Evolutionary conservation across 495 filamentous ascomycete species (phyloP).

Genomic region (Penicillium cataractarum): DNA sequence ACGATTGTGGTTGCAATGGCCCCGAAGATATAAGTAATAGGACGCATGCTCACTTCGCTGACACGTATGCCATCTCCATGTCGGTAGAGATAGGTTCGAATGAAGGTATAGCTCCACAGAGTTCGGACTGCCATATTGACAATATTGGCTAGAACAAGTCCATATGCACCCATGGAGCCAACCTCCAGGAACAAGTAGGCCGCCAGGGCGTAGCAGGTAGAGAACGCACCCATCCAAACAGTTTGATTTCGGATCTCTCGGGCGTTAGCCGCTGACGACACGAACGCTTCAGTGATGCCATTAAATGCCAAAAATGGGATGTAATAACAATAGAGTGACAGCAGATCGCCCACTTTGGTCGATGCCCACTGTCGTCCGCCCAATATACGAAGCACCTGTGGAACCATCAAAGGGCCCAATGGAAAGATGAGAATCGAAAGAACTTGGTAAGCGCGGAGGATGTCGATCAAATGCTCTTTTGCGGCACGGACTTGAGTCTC

Average conservation of each 20-base stretch:
- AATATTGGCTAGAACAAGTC: slow-evolving; percentile 81
- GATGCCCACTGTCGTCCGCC: slow-evolving; percentile 74
- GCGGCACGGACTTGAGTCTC: slow-evolving; percentile 28
- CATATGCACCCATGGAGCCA: slow-evolving; percentile 68
- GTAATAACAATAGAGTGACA: slow-evolving; percentile 85
- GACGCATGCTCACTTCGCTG: slow-evolving; percentile 30
- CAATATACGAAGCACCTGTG: slow-evolving; percentile 68
- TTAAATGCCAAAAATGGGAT: slow-evolving; percentile 92
- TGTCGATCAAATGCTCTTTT: slow-evolving; percentile 38
- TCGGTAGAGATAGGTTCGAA: slow-evolving; percentile 60
- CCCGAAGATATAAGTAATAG: slow-evolving; percentile 38
- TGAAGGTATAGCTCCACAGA: slow-evolving; percentile 75
- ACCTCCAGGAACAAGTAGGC: slow-evolving; percentile 72
- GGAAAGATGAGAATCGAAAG: slow-evolving; percentile 67
- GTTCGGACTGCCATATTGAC: slow-evolving; percentile 87
- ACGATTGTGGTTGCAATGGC: slow-evolving; percentile 37
- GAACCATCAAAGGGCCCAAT: slow-evolving; percentile 72
- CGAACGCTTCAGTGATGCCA: slow-evolving; percentile 89
- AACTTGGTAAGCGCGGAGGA: slow-evolving; percentile 53
- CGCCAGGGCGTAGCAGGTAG: slow-evolving; percentile 67
- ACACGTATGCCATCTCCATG: slow-evolving; percentile 35
- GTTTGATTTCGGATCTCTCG: slow-evolving; percentile 73
- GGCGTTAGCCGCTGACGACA: slow-evolving; percentile 77
- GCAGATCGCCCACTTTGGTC: slow-evolving; percentile 64
- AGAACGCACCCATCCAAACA: slow-evolving; percentile 80